These are phyloP conservation scores for Cucurbita moschata DNA, from an alignment of 306 rosid genomes.

Conservation along the genomic window DNA sequence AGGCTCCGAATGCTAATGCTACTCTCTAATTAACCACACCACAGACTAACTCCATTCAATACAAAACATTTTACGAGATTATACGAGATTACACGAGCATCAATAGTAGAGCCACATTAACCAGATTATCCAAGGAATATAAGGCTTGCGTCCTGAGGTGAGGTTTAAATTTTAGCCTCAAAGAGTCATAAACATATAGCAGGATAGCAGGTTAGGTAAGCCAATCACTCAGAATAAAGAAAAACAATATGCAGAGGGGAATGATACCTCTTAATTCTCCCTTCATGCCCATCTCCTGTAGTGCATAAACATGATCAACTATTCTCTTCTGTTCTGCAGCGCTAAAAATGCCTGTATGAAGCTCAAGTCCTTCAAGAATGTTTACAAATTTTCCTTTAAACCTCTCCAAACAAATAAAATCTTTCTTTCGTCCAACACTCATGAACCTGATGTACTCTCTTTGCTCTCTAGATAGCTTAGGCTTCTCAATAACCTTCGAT, in stretches of 20 bases:
- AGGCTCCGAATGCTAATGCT: background rate
- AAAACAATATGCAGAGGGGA: background rate
- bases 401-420: conserved; percentile 64
- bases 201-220: background rate
- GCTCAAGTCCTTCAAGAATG: conserved; percentile 81
- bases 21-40: background rate
- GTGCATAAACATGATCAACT: conserved; percentile 32
- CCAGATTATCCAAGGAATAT: background rate
- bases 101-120: background rate
- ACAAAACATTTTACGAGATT: background rate
- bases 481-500: conserved; percentile 33
- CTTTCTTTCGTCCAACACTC: conserved; percentile 47
- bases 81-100: background rate
- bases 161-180: background rate
- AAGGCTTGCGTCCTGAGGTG: background rate
- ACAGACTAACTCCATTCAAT: background rate
- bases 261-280: conserved; percentile 69
- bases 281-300: conserved; percentile 58
- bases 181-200: too few relatives aligned
- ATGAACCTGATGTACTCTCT: conserved; percentile 60
- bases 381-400: conserved; percentile 49
- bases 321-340: conserved; percentile 86
- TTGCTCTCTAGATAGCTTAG: conserved; percentile 58
- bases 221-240: background rate
- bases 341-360: conserved; percentile 68